Evolutionary conservation across 2,329 filamentous ascomycete genomes (phyloP), one percentile per base, ranked within the genome.

Genomic region (Fusarium sp.): DNA sequence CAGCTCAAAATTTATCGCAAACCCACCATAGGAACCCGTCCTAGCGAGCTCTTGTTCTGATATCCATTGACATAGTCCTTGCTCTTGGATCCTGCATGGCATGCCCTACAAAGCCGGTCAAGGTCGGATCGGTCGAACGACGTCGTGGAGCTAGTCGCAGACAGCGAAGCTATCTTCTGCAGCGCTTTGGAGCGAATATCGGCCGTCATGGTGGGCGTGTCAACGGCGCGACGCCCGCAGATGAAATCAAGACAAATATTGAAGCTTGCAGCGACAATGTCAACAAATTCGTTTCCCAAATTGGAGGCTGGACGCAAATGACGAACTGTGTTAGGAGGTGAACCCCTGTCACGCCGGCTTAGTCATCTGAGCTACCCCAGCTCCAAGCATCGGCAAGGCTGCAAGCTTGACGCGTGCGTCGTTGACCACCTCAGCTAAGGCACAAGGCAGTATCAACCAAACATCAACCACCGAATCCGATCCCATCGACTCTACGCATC

Each of bases 111-210:
- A 29, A 93, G 83, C 69, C 87, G 86, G 72, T 92, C 90, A 64
- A 93, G 87, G 73, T 92, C 91, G 59, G 90, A 91, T 80, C 87
- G 86, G 77, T 92, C 90, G 76, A 90, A 90, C 2, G 88, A 85
- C 14, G 86, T 84, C 52, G 84, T 82, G 20, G 89, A 83, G 80
- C 84, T 88, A 48, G 86, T 84, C 31, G 90, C 89, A 16, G 91
- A 92, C 64, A 93, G 85, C 54, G 87, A 86, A 48, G 91, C 91
- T 75, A 93, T 92, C 84, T 91, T 92, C 82, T 92, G 86, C 66
- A 93, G 85, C 75, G 91, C 91, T 80, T 86, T 87, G 73, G 88
- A 89, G 80, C 91, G 90, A 71, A 92, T 88, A 77, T 90, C 86
- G 80, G 87, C 86, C 73, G 86, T 83, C 83, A 89, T 89, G 68